These are phyloP conservation scores for Didymella exigua DNA, from an alignment of 2,329 filamentous ascomycete genomes.

Conservation along the genomic window DNA sequence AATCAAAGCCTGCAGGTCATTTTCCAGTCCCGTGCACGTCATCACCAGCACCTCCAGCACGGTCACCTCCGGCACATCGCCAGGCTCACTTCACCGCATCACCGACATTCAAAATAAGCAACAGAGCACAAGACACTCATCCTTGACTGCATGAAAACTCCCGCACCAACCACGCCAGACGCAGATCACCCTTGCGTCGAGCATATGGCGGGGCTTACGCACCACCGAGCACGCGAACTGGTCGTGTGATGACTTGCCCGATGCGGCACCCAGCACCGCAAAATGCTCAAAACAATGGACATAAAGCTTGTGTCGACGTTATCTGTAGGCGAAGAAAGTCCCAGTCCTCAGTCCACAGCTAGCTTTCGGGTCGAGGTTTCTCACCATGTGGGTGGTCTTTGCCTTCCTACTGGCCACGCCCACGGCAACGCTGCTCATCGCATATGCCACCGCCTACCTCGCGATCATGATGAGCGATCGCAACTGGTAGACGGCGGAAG, in stretches of 20 bases:
- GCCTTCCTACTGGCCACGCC: conserved; percentile 9
- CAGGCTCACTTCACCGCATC: neutral
- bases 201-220: conserved; percentile 10
- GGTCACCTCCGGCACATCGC: neutral
- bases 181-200: conserved; percentile 1
- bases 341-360: too few species aligned
- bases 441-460: conserved; percentile 3
- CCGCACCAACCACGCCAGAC: neutral
- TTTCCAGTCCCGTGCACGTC: neutral
- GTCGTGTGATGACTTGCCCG: conserved; percentile 9
- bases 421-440: neutral
- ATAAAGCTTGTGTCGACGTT: conserved; percentile 5
- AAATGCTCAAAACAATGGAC: neutral
- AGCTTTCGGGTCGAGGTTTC: neutral
- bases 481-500: conserved; percentile 12
- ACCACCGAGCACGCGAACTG: conserved; percentile 3
- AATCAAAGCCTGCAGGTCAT: too few species aligned
- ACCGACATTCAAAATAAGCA: neutral
- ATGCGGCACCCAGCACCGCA: neutral
- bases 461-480: conserved; percentile 8
- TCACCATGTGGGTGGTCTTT: neutral
- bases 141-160: neutral
- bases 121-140: conserved; percentile 13
- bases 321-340: too few species aligned
- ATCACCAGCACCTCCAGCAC: neutral